These are phyloP conservation scores for Laburnicola sp. DNA, from an alignment of 2,329 filamentous ascomycete genomes.

Conservation along the genomic window DNA sequence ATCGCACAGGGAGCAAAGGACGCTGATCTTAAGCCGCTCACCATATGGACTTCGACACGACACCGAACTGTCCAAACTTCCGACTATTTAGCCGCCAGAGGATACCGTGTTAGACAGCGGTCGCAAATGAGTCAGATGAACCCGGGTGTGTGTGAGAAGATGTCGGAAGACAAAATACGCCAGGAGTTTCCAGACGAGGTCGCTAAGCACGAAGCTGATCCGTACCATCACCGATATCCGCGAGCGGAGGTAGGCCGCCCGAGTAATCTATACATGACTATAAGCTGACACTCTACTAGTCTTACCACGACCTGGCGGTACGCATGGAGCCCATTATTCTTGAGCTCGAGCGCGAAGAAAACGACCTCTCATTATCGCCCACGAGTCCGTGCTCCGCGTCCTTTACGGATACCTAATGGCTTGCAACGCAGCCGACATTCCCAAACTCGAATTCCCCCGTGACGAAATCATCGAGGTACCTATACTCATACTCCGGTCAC, in stretches of 20 bases:
- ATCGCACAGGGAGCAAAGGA: slow-evolving; percentile 69
- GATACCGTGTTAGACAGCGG: slow-evolving; percentile 85
- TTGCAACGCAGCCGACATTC: slow-evolving; percentile 93
- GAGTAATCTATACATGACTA: neutral
- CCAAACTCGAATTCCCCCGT: slow-evolving; percentile 87
- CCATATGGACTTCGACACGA: slow-evolving; percentile 93
- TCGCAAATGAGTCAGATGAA: slow-evolving; percentile 98
- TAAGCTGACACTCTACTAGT: slow-evolving; percentile 57
- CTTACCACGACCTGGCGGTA: slow-evolving; percentile 97
- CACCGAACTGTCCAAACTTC: slow-evolving; percentile 89
- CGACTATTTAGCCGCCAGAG: slow-evolving; percentile 74
- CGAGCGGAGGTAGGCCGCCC: slow-evolving; percentile 73
- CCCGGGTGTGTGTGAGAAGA: slow-evolving; percentile 91
- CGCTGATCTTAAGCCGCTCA: slow-evolving; percentile 74
- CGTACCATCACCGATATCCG: slow-evolving; percentile 95
- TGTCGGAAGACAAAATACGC: slow-evolving; percentile 81
- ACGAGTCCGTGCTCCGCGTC: slow-evolving; percentile 95
- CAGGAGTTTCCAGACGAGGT: slow-evolving; percentile 87
- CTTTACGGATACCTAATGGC: slow-evolving; percentile 99
- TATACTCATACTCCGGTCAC: neutral
- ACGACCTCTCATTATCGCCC: slow-evolving; percentile 97
- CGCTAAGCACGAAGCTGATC: slow-evolving; percentile 87
- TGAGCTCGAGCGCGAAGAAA: slow-evolving; percentile 93
- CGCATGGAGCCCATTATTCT: slow-evolving; percentile 96
- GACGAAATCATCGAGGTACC: slow-evolving; percentile 91